Conservation (phyloP, 2,329 filamentous ascomycete species). For the Pseudogymnoascus sp. region DNA sequence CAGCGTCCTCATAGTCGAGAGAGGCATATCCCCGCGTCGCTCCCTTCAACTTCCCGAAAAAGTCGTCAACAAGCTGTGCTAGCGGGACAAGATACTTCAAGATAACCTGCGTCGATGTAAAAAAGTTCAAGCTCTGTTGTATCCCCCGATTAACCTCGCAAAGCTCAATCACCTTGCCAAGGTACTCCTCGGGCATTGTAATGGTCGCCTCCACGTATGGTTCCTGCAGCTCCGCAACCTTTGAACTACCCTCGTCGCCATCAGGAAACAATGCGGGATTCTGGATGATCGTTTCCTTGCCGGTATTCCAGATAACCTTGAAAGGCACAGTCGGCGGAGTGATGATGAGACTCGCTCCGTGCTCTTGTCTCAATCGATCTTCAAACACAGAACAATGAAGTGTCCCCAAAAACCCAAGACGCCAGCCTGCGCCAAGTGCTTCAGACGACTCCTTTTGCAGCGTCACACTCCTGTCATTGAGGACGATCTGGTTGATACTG, state of each 20-base stretch:
- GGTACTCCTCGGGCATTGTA: slow-evolving; percentile 86
- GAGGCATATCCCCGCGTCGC: slow-evolving; percentile 92
- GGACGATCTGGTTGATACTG: slow-evolving; percentile 84
- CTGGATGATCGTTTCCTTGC: slow-evolving; percentile 69
- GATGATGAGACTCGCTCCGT: slow-evolving; percentile 91
- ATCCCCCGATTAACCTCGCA: slow-evolving; percentile 85
- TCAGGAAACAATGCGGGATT: slow-evolving; percentile 89
- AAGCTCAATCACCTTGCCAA: slow-evolving; percentile 89
- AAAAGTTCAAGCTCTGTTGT: slow-evolving; percentile 84
- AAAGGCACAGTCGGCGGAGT: slow-evolving; percentile 93
- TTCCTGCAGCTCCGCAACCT: slow-evolving; percentile 58
- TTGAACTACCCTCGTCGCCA: slow-evolving; percentile 41
- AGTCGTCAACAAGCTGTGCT: slow-evolving; percentile 86
- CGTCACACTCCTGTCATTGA: slow-evolving; percentile 93
- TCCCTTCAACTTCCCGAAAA: slow-evolving; percentile 94
- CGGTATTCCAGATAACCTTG: slow-evolving; percentile 71
- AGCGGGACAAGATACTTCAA: slow-evolving; percentile 86
- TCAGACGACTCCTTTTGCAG: slow-evolving; percentile 92
- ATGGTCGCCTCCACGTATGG: slow-evolving; percentile 77
- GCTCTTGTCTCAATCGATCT: slow-evolving; percentile 87
- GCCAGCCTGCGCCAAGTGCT: slow-evolving; percentile 87
- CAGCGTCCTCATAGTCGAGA: slow-evolving; percentile 93
- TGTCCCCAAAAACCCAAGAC: slow-evolving; percentile 90
- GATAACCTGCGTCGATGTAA: slow-evolving; percentile 87
- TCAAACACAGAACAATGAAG: slow-evolving; percentile 99